These are phyloP conservation scores for Xerocomellus intermedius DNA, from an alignment of 768 basidiomycete genomes.

Conservation along the genomic window DNA sequence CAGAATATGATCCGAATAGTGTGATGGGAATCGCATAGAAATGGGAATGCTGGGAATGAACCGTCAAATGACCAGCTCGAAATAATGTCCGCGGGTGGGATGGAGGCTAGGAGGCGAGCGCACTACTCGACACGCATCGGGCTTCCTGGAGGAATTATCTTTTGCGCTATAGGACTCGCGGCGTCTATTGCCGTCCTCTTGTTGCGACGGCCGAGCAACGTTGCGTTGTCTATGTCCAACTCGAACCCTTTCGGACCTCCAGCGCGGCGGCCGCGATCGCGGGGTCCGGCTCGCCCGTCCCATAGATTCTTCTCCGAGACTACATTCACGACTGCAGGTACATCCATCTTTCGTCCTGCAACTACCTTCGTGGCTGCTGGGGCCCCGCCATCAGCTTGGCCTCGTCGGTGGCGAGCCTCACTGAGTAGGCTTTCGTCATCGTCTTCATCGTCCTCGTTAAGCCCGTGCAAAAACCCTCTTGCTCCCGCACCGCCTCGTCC, in stretches of 20 bases:
- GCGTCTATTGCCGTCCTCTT: slow-evolving; percentile 34
- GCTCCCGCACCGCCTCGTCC: slow-evolving; percentile 75
- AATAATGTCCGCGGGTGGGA: not conserved
- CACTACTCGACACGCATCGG: slow-evolving; percentile 32
- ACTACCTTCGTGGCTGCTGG: slow-evolving; percentile 8
- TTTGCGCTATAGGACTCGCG: slow-evolving; percentile 36
- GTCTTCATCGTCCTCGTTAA: slow-evolving; percentile 94
- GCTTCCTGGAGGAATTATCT: slow-evolving; percentile 26
- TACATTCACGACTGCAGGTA: slow-evolving; percentile 10
- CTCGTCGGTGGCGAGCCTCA: slow-evolving; percentile 42
- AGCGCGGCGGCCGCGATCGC: slow-evolving; percentile 50
- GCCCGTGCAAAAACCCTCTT: slow-evolving; percentile 73
- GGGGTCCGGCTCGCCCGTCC: slow-evolving; percentile 68
- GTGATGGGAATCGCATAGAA: not conserved
- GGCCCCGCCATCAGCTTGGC: slow-evolving; percentile 28
- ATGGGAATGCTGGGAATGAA: not conserved
- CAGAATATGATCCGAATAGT: not conserved
- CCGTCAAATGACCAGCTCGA: not conserved
- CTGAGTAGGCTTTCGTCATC: slow-evolving; percentile 49
- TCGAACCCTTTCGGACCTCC: slow-evolving; percentile 57
- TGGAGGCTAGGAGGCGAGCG: not conserved
- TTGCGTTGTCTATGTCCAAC: slow-evolving; percentile 83
- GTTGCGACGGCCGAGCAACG: slow-evolving; percentile 75
- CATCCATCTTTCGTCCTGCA: slow-evolving; percentile 10
- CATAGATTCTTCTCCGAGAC: slow-evolving; percentile 33